Conservation (phyloP, 2,329 filamentous ascomycete species). For the Neofusicoccum cordaticola region DNA sequence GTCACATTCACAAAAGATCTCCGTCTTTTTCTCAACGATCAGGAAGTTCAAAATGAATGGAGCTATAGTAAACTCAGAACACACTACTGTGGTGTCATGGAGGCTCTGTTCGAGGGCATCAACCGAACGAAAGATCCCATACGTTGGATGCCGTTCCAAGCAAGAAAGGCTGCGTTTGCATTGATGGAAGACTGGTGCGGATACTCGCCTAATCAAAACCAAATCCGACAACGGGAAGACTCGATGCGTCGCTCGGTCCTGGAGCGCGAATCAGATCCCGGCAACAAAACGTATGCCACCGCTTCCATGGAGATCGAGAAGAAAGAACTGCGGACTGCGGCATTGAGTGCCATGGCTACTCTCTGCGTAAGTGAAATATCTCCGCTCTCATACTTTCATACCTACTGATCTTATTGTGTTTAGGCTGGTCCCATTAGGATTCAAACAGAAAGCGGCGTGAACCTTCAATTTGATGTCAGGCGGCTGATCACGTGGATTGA, state of each 20-base stretch:
- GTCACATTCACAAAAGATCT: slow-evolving; percentile 88
- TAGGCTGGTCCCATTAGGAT: slow-evolving; percentile 71
- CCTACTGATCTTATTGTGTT: neutral
- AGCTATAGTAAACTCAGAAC: slow-evolving; percentile 87
- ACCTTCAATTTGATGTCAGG: slow-evolving; percentile 85
- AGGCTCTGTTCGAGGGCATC: slow-evolving; percentile 88
- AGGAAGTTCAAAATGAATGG: slow-evolving; percentile 91
- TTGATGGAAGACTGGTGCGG: slow-evolving; percentile 99
- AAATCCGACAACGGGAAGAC: slow-evolving; percentile 79
- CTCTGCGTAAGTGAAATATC: slow-evolving; percentile 66
- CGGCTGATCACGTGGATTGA: slow-evolving; percentile 96
- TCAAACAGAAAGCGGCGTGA: slow-evolving; percentile 81
- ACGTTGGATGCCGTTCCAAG: slow-evolving; percentile 96
- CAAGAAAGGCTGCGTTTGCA: slow-evolving; percentile 89
- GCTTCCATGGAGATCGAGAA: slow-evolving; percentile 97
- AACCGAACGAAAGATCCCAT: slow-evolving; percentile 80
- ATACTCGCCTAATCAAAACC: slow-evolving; percentile 84
- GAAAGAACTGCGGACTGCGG: slow-evolving; percentile 82
- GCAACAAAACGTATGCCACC: slow-evolving; percentile 73
- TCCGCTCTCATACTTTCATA: neutral
- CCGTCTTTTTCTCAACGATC: slow-evolving; percentile 90
- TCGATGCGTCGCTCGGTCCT: slow-evolving; percentile 83
- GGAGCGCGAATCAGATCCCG: slow-evolving; percentile 68
- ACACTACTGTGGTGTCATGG: slow-evolving; percentile 91
- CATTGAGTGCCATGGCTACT: slow-evolving; percentile 91